A percentile compares a stretch with the other conserved stretches of the same genome.
These are phyloP conservation scores for Fagopyrum homotropicum DNA, from an alignment of 148 eudicot genomes.

Conservation along the genomic window DNA sequence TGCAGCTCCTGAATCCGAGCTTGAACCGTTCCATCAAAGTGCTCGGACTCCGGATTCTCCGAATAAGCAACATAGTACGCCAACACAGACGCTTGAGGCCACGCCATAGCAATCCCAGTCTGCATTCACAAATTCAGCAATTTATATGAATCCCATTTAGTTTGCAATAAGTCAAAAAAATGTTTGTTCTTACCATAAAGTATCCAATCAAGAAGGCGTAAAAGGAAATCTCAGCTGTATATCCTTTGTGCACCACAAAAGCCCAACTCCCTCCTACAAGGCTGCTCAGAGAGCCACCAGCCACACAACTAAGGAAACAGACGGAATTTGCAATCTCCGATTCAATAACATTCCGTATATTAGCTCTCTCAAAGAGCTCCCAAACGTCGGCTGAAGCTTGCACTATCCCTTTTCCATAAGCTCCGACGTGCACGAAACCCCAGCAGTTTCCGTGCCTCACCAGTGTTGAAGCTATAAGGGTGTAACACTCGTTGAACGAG, in stretches of 20 bases:
- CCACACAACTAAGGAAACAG: conserved; percentile 52
- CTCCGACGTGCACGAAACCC: conserved; percentile 67
- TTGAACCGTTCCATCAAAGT: conserved; percentile 42
- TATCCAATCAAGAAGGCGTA: conserved; percentile 56
- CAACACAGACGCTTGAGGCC: conserved; percentile 45
- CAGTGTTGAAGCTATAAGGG: conserved; percentile 35
- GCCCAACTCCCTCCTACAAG: conserved; percentile 53
- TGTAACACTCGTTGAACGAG: conserved; percentile 52
- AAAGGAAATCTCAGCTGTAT: conserved; percentile 36
- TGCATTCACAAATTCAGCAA: conserved; percentile 6
- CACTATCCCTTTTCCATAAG: conserved; percentile 46
- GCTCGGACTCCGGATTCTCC: conserved; percentile 39
- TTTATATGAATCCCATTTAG: background rate
- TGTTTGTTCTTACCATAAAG: conserved; percentile 25
- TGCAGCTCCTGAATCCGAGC: conserved; percentile 33
- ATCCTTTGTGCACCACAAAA: conserved; percentile 29
- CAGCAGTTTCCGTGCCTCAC: conserved; percentile 48
- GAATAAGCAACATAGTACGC: conserved; percentile 45
- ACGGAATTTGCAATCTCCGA: conserved; percentile 55
- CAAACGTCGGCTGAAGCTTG: conserved; percentile 50
- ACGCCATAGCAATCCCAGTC: conserved; percentile 34
- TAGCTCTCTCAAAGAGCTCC: conserved; percentile 48
- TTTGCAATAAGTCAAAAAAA: background rate
- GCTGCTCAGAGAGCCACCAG: conserved; percentile 38
- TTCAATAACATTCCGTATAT: conserved; percentile 38